Percentiles rank a stretch among this genome's conserved stretches.
These are phyloP conservation scores for Helotiales sp. DNA, from an alignment of 2,329 filamentous ascomycete genomes.

Conservation along the genomic window DNA sequence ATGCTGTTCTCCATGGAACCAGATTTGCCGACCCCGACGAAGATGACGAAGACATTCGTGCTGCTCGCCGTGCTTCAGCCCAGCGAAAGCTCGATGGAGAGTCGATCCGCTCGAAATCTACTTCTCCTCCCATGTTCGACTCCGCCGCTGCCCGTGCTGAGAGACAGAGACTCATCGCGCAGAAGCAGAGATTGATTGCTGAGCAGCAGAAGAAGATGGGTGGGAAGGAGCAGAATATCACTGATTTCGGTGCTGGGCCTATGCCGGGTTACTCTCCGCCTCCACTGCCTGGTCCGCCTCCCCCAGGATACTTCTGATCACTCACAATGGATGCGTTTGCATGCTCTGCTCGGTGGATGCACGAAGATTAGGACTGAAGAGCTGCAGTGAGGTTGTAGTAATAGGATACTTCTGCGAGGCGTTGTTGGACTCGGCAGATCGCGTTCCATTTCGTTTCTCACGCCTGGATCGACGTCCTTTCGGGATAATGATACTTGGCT, in stretches of 20 bases:
- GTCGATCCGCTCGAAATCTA: neutral
- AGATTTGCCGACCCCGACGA: neutral
- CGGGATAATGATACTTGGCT: too few relatives aligned
- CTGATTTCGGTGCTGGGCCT: neutral
- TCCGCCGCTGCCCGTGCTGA: neutral
- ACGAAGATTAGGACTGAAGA: too few relatives aligned
- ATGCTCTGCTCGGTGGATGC: neutral
- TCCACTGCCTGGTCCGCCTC: neutral
- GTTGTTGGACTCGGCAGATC: neutral
- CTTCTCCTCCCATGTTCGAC: neutral
- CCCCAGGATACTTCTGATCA: neutral
- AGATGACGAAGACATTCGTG: neutral
- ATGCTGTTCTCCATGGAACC: neutral
- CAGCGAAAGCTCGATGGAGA: slow-evolving; percentile 1
- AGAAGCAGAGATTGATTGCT: neutral
- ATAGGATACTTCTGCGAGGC: neutral
- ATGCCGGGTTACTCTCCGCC: neutral
- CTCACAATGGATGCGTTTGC: neutral
- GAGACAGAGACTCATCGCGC: neutral
- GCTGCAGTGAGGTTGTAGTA: neutral
- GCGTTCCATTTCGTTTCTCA: neutral
- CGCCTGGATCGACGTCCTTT: neutral
- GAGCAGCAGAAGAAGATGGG: neutral
- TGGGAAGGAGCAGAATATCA: neutral
- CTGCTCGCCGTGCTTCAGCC: neutral